These are phyloP conservation scores for Thalassia testudinum DNA, from an alignment of 116 monocot genomes.

Conservation along the genomic window DNA sequence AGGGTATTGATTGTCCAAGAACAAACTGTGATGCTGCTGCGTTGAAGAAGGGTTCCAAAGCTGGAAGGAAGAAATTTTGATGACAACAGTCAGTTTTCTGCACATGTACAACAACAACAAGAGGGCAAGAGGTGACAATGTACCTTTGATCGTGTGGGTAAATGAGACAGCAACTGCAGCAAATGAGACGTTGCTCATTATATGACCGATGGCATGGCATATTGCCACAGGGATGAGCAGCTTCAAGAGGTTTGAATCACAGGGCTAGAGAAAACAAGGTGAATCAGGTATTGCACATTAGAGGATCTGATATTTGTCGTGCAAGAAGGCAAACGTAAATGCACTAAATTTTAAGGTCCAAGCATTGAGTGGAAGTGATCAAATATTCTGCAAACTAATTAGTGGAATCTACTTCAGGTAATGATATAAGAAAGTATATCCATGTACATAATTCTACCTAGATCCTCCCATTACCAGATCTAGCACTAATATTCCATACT, in stretches of 20 bases:
- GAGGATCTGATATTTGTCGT: too few species aligned
- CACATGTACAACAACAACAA: background rate
- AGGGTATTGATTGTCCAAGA: slow-evolving; percentile 83
- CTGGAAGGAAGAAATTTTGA: slow-evolving; percentile 17
- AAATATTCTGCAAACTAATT: too few species aligned
- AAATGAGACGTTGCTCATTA: slow-evolving; percentile 95
- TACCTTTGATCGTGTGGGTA: slow-evolving; percentile 93
- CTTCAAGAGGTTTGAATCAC: slow-evolving; percentile 60
- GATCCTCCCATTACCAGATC: too few species aligned
- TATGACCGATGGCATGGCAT: slow-evolving; percentile 91
- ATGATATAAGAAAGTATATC: too few species aligned
- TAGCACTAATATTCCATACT: too few species aligned
- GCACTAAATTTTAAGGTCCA: too few species aligned
- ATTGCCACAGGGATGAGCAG: slow-evolving; percentile 80
- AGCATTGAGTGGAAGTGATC: too few species aligned
- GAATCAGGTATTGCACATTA: too few species aligned
- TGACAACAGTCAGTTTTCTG: background rate
- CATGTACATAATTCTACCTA: too few species aligned
- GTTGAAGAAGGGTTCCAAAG: slow-evolving; percentile 98
- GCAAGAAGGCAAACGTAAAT: too few species aligned
- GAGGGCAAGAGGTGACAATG: background rate
- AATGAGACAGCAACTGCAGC: slow-evolving; percentile 98
- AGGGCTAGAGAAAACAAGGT: slow-evolving; percentile 46
- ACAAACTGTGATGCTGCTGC: slow-evolving; percentile 93
- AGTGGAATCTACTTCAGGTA: too few species aligned